phyloP scores from a whole-genome alignment of 2,329 filamentous ascomycete species.

The Spiromastix sp. region DNA sequence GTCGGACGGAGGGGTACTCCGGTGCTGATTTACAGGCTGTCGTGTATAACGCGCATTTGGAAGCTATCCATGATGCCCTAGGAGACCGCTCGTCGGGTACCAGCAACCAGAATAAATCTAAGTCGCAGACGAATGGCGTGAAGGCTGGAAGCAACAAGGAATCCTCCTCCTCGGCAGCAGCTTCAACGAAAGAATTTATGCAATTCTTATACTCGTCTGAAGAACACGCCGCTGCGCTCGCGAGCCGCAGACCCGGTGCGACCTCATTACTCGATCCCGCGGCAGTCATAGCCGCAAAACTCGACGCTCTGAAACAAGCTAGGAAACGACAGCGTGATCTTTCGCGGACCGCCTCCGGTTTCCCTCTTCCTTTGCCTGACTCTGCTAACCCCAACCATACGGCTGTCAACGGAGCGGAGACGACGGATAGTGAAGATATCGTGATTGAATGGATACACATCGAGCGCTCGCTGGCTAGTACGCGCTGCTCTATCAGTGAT shows the following conservation, averaged over 20 bases:
- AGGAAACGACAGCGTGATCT: constrained; percentile 52
- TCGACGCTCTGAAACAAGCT: constrained; percentile 65
- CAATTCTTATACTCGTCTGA: constrained; percentile 69
- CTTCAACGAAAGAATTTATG: constrained; percentile 45
- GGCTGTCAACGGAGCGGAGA: constrained; percentile 12
- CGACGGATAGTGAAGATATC: constrained; percentile 51
- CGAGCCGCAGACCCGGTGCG: constrained; percentile 16
- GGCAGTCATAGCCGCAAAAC: constrained; percentile 67
- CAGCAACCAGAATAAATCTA: constrained; percentile 22
- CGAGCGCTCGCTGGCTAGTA: constrained; percentile 62
- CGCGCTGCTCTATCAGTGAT: constrained; percentile 69
- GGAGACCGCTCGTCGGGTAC: constrained; percentile 43
- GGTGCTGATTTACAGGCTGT: constrained; percentile 92
- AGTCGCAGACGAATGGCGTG: constrained; percentile 16
- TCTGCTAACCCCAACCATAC: constrained; percentile 6
- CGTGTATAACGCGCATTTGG: constrained; percentile 90
- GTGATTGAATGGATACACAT: constrained; percentile 79
- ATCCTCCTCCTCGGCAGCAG: constrained; percentile 19
- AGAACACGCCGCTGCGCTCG: constrained; percentile 40
- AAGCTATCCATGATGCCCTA: constrained; percentile 90
- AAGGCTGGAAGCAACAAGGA: constrained; percentile 6
- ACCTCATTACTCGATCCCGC: constrained; percentile 59
- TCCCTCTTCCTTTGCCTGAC: too few relatives aligned
- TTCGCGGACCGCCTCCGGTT: constrained; percentile 25
- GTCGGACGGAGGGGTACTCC: constrained; percentile 76